Conservation (phyloP, 2,329 filamentous ascomycete genomes). For the Neurospora crassa region DNA sequence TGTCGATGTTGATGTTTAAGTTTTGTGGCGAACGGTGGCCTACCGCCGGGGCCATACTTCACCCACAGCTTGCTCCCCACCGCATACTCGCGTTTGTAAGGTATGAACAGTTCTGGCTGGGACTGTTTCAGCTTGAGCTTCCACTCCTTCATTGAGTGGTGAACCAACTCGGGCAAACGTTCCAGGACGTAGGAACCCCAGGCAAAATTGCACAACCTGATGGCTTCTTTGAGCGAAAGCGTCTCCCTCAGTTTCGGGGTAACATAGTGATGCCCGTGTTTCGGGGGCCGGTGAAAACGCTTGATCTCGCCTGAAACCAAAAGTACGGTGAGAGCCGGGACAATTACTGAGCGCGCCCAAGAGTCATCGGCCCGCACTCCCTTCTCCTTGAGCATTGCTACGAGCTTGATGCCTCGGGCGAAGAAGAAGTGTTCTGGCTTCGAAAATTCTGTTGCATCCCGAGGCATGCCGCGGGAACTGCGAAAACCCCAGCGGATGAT, state of each 20-base stretch:
- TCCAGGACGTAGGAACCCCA: neutral
- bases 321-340: neutral
- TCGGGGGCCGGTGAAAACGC: neutral
- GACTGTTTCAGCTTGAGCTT: neutral
- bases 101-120: neutral
- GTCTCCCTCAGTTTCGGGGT: neutral
- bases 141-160: neutral
- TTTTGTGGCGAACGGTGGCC: neutral
- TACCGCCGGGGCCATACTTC: neutral
- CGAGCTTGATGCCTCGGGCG: conserved; percentile 23
- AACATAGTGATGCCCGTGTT: neutral
- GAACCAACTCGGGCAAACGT: neutral
- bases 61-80: neutral
- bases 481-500: conserved; percentile 39
- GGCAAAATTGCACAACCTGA: neutral
- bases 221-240: neutral
- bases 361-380: conserved; percentile 17
- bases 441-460: conserved; percentile 4
- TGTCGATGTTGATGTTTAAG: neutral
- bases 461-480: conserved; percentile 8
- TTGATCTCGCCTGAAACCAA: neutral
- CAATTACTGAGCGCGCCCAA: neutral
- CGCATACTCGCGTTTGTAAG: neutral
- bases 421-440: conserved; percentile 19
- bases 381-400: conserved; percentile 23